phyloP scores from a whole-genome alignment of 441 rosid species.

The Codiaeum variegatum region DNA sequence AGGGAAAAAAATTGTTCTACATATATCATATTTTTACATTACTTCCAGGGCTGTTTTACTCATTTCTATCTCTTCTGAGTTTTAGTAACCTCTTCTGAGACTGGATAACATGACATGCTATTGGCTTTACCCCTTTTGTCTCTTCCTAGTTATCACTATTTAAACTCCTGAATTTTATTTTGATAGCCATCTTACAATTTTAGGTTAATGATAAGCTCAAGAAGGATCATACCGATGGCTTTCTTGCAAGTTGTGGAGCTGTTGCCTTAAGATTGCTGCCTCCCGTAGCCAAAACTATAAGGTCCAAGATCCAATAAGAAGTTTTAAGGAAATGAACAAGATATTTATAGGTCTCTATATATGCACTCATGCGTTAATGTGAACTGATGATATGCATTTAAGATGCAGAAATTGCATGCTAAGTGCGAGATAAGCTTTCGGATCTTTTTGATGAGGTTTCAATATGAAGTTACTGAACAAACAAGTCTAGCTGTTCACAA shows the following conservation, averaged over 20 bases:
- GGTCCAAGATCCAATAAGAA: constrained; percentile 1
- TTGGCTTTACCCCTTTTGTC: neutral
- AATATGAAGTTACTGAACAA: neutral
- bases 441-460: neutral
- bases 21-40: neutral
- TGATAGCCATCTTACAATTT: neutral
- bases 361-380: neutral
- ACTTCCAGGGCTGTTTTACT: neutral
- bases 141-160: neutral
- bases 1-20: neutral
- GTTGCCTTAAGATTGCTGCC: constrained; percentile 43
- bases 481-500: neutral
- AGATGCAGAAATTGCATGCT: neutral
- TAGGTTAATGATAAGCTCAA: neutral
- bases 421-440: neutral
- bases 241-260: constrained; percentile 40
- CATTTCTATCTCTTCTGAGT: neutral
- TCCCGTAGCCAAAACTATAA: constrained; percentile 48
- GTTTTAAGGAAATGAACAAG: constrained; percentile 9
- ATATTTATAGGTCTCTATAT: neutral
- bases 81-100: constrained; percentile 2
- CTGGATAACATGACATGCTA: neutral
- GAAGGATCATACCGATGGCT: constrained; percentile 35
- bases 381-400: neutral
- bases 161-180: neutral